A percentile compares a stretch with the other conserved stretches of the same genome.
Conservation (phyloP, 2,329 filamentous ascomycete genomes). For the Ophiocordyceps australis region DNA sequence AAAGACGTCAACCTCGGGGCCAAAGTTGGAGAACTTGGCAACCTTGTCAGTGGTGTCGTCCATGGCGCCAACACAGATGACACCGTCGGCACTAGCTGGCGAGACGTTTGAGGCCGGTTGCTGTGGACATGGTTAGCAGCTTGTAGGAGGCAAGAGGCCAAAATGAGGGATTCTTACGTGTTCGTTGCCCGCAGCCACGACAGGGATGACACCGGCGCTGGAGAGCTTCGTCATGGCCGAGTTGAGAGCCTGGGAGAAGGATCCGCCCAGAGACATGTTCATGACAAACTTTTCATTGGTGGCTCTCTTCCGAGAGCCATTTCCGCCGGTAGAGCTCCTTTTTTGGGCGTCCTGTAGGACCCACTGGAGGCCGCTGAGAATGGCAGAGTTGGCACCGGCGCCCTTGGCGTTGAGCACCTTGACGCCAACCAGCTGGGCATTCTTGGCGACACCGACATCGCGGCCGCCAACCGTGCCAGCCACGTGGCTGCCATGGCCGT, state of each 20-base stretch:
- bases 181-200: constrained; percentile 44
- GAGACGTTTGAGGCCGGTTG: too few species aligned
- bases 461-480: constrained; percentile 41
- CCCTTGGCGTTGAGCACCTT: constrained; percentile 37
- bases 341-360: constrained; percentile 25
- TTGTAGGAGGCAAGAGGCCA: background rate
- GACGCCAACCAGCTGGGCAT: constrained; percentile 32
- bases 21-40: constrained; percentile 42
- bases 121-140: too few species aligned
- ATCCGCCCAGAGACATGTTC: constrained; percentile 44
- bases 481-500: constrained; percentile 48
- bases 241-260: constrained; percentile 30
- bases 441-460: constrained; percentile 45
- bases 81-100: constrained; percentile 34
- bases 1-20: constrained; percentile 31
- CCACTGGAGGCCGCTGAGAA: constrained; percentile 42
- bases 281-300: constrained; percentile 35
- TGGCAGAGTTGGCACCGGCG: constrained; percentile 20
- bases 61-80: constrained; percentile 42
- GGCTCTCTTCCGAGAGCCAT: constrained; percentile 21
- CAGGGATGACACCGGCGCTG: constrained; percentile 31
- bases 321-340: constrained; percentile 20
- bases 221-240: constrained; percentile 30
- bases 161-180: constrained; percentile 12
- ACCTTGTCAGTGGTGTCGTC: constrained; percentile 27